Conservation (phyloP, 1,284 basidiomycete species). For the Mycosarcoma maydis region DNA sequence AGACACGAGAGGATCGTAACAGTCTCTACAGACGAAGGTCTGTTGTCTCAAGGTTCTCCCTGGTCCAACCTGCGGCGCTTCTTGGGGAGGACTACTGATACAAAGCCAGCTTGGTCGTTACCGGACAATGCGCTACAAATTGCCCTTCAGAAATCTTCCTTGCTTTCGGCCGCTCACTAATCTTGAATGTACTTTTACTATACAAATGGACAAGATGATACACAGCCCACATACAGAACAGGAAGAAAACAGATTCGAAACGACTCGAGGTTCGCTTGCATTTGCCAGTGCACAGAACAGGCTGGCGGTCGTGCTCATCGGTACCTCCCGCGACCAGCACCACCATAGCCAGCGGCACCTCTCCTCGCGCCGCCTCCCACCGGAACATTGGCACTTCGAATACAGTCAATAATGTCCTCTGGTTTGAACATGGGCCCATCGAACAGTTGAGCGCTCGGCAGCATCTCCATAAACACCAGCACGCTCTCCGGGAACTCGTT, state of each 20-base stretch:
- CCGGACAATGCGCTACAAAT: constrained; percentile 14
- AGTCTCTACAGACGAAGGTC: constrained; percentile 7
- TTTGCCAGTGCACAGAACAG: no score
- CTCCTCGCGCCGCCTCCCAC: not conserved
- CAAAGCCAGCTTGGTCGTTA: constrained; percentile 5
- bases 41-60: constrained; percentile 13
- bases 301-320: constrained; percentile 6
- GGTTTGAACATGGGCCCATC: constrained; percentile 52
- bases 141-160: constrained; percentile 8
- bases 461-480: constrained; percentile 51
- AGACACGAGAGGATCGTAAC: constrained; percentile 3
- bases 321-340: constrained; percentile 18
- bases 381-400: constrained; percentile 47
- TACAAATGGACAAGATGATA: no score
- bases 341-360: no score
- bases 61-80: constrained; percentile 15
- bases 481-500: constrained; percentile 47
- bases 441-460: constrained; percentile 46
- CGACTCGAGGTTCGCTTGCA: no score
- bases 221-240: no score
- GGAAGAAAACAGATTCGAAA: no score
- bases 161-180: not conserved
- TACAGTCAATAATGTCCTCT: constrained; percentile 54
- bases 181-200: not conserved
- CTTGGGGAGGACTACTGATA: not conserved